phyloP scores from a whole-genome alignment of 2,329 filamentous ascomycete genomes.

The Ascochyta viciae-villosae region DNA sequence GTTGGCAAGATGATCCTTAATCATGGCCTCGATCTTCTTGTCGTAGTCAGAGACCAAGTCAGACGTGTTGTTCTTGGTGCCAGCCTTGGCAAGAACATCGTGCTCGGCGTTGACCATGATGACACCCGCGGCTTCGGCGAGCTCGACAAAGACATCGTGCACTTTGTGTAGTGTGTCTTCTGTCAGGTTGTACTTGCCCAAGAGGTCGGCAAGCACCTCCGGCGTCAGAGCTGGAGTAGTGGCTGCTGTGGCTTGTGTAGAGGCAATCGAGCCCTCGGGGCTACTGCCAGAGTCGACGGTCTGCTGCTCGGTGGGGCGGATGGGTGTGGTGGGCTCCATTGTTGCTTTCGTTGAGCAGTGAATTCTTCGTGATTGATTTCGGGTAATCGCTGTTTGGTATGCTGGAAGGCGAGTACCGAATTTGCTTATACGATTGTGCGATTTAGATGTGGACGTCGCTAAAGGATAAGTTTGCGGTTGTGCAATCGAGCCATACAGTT shows the following conservation, averaged over 20 bases:
- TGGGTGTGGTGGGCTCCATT: neutral
- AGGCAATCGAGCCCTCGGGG: conserved; percentile 2
- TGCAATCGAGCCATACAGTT: neutral
- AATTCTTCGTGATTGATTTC: neutral
- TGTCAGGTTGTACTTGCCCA: conserved; percentile 29
- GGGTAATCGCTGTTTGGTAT: neutral
- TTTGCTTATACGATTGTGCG: neutral
- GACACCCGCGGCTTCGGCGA: conserved; percentile 39
- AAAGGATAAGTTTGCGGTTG: neutral
- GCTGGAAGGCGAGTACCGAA: neutral
- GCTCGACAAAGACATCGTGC: conserved; percentile 27
- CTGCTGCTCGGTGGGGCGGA: neutral
- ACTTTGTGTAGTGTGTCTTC: conserved; percentile 21
- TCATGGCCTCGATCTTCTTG: conserved; percentile 60
- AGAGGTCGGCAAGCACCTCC: conserved; percentile 14
- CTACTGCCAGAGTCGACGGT: conserved; percentile 6
- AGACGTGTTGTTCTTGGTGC: conserved; percentile 50
- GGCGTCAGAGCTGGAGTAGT: conserved; percentile 18
- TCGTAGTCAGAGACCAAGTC: conserved; percentile 65
- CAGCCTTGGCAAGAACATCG: conserved; percentile 26
- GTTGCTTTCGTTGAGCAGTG: neutral
- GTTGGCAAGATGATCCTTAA: conserved; percentile 51
- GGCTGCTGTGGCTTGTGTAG: conserved; percentile 17
- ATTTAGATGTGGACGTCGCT: neutral
- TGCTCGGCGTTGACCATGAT: conserved; percentile 46